phyloP scores from a whole-genome alignment of 2,329 filamentous ascomycete species.

The Fulvia fulva region DNA sequence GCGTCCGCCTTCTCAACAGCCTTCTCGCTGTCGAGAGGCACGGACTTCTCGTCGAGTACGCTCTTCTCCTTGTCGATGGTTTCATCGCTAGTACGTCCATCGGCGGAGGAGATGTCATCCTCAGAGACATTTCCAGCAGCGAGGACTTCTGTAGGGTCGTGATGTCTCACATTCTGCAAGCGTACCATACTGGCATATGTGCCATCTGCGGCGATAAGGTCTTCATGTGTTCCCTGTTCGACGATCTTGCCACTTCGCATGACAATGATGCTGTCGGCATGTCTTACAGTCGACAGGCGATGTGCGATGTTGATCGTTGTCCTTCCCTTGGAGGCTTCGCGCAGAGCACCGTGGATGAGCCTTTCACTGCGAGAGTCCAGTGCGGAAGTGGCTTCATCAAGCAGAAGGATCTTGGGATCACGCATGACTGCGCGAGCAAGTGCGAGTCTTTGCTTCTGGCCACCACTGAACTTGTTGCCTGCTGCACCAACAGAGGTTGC shows the following conservation, averaged over 20 bases:
- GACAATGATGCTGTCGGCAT: constrained; percentile 41
- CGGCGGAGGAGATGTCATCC: constrained; percentile 11
- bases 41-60: neutral
- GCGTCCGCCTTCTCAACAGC: neutral
- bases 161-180: constrained; percentile 39
- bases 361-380: constrained; percentile 26
- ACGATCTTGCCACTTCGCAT: constrained; percentile 38
- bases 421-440: constrained; percentile 42
- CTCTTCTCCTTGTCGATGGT: constrained; percentile 5
- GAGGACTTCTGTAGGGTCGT: constrained; percentile 9
- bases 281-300: constrained; percentile 39
- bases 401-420: constrained; percentile 37
- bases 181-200: constrained; percentile 49
- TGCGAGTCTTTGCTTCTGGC: constrained; percentile 42
- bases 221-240: constrained; percentile 38
- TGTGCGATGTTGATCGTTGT: constrained; percentile 43
- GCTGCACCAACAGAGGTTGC: constrained; percentile 46
- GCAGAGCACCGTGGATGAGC: constrained; percentile 36
- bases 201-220: constrained; percentile 23
- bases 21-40: neutral
- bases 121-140: neutral
- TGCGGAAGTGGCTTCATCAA: constrained; percentile 44
- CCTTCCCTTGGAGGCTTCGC: constrained; percentile 32
- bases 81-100: constrained; percentile 7
- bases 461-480: constrained; percentile 32